Evolutionary conservation across 345 rosid species (phyloP).

Genomic region (Eucalyptus erythrocorys): DNA sequence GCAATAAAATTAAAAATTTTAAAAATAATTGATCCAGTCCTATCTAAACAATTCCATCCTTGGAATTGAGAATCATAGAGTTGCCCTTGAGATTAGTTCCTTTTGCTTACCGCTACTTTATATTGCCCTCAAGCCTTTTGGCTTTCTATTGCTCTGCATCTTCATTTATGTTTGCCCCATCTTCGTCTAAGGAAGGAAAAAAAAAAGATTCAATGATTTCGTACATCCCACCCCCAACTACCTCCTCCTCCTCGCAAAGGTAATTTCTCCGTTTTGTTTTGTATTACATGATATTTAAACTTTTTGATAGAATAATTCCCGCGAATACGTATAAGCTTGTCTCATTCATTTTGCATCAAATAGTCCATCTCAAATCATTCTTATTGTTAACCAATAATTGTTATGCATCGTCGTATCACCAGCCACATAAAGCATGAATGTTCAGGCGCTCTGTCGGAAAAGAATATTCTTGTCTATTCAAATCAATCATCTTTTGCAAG

Average conservation of each 20-base stretch:
- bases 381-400: not conserved
- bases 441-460: not conserved
- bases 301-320: not conserved
- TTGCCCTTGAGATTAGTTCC: too few species aligned
- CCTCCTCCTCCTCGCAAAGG: not conserved
- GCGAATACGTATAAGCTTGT: not conserved
- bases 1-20: rapidly evolving
- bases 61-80: too few species aligned
- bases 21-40: too few species aligned
- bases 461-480: too few species aligned
- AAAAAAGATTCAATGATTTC: not conserved
- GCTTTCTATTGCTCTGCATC: rapidly evolving
- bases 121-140: not conserved
- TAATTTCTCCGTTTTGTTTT: not conserved
- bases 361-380: not conserved
- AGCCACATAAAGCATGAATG: not conserved
- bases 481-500: not conserved
- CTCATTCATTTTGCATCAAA: not conserved
- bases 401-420: not conserved
- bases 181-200: not conserved
- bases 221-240: not conserved
- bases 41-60: rapidly evolving
- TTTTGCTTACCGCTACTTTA: too few species aligned
- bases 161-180: not conserved
- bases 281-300: not conserved